Percentiles rank a stretch among this genome's conserved stretches.
Evolutionary conservation across 805 yeast genomes (phyloP).

Genomic region (Lipomyces orientalis): DNA sequence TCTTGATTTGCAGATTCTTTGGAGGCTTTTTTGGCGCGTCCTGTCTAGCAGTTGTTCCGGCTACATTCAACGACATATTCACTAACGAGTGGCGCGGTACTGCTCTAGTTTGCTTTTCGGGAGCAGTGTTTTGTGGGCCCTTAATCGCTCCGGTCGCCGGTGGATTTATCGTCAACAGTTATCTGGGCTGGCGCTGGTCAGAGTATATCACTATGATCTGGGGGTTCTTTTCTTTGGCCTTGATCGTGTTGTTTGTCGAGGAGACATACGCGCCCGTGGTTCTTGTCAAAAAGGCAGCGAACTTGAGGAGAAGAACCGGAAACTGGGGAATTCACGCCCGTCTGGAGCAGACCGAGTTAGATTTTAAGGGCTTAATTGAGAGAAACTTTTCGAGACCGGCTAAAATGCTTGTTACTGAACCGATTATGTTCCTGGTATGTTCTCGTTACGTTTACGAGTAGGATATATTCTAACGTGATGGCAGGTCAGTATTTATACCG

Average conservation of each 20-base stretch:
- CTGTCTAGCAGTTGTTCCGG: slow-evolving; percentile 85
- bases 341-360: slow-evolving; percentile 66
- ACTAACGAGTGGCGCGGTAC: slow-evolving; percentile 70
- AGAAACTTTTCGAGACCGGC: slow-evolving; percentile 73
- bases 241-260: slow-evolving; percentile 53
- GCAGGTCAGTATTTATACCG: slow-evolving; percentile 65
- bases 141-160: slow-evolving; percentile 81
- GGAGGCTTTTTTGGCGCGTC: slow-evolving; percentile 85
- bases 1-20: slow-evolving; percentile 77
- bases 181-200: slow-evolving; percentile 85
- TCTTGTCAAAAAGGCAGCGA: slow-evolving; percentile 64
- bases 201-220: slow-evolving; percentile 72
- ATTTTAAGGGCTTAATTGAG: slow-evolving; percentile 62
- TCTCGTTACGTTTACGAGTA: neutral
- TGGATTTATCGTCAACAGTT: slow-evolving; percentile 64
- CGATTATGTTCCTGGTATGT: slow-evolving; percentile 57
- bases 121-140: slow-evolving; percentile 81
- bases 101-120: slow-evolving; percentile 71
- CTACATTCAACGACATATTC: slow-evolving; percentile 83
- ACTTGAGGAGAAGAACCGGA: slow-evolving; percentile 68
- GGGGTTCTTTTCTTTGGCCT: slow-evolving; percentile 52
- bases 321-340: slow-evolving; percentile 85
- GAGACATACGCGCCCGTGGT: slow-evolving; percentile 82
- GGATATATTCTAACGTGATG: neutral
- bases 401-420: slow-evolving; percentile 69